Base-by-base conservation (phyloP, 202 grass and related monocot species). In the Schoenoplectus tabernaemontani region DNA sequence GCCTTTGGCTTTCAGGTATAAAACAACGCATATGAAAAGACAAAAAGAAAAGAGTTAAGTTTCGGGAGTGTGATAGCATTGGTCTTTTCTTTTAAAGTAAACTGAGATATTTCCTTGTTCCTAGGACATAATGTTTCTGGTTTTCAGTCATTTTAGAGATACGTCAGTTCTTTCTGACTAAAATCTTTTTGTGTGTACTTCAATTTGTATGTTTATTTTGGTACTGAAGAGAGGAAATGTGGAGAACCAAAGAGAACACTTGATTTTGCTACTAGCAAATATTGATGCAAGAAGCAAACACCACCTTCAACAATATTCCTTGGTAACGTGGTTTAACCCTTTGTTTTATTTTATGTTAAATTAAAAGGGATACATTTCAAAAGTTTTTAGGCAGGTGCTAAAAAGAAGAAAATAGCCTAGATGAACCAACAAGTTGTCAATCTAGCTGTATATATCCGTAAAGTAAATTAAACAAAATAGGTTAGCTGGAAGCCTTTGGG, bases 191-290 rank as follows among this genome's bases (percentile, higher is more conserved):
- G 48, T 1, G 53, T 64, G 47, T 85, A 68, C 62, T 20, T 72
- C 38, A n/a, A 61, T 86, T 81, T 68, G 59, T 56, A 86, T 64
- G 39, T 38, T 84, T 84, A 24, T 37, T 51, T 84, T 70, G 61
- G 41, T 58, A 37, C 41, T 88, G 57, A 84, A 99, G 96, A 92
- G 87, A 93, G 87, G 90, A 33, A 99, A 96, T 78, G 87, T 93
- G 63, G 92, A 93, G 16, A 99, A 99, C 89, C 96, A 99, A 86
- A 90, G 88, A 70, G 96, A 99, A 58, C 96, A 99, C 85, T 89
- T 99, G 90, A 92, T 99, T 93, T 87, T 99, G 83, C 83, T 99
- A 37, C 90, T 99, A 85, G 92, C 92, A 77, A 99, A 99, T 80
- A 88, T 99, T 68, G 83, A 91, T 80, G 86, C 89, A 76, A 96